phyloP scores from a whole-genome alignment of 2,329 filamentous ascomycete genomes.

The Didymella exigua region DNA sequence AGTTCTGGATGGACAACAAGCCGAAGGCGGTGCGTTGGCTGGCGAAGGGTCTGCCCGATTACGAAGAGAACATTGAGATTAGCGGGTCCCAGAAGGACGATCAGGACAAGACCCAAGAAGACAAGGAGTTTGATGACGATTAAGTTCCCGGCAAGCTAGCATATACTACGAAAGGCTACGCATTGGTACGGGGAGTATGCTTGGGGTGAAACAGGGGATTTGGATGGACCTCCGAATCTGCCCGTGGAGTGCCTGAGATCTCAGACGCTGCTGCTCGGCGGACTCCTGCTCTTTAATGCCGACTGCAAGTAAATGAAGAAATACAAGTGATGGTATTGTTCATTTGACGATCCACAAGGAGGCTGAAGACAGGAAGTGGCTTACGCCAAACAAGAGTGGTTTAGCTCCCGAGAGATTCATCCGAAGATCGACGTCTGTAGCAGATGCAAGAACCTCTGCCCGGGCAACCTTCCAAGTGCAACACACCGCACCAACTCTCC shows the following conservation, averaged over 20 bases:
- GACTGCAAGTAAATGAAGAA: neutral
- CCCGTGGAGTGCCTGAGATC: constrained; percentile 1
- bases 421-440: constrained; percentile 12
- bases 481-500: neutral
- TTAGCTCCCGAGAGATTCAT: constrained; percentile 3
- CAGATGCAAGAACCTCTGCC: constrained; percentile 1
- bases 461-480: constrained; percentile 1
- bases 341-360: neutral
- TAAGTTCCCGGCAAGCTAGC: constrained; percentile 10
- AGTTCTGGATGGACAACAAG: constrained; percentile 44
- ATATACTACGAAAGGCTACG: neutral
- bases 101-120: constrained; percentile 25
- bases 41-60: constrained; percentile 27
- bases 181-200: neutral
- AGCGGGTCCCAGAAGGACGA: constrained; percentile 11
- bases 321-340: neutral
- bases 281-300: neutral
- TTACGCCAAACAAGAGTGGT: constrained; percentile 2
- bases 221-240: neutral
- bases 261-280: neutral
- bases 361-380: neutral
- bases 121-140: constrained; percentile 21
- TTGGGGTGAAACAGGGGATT: constrained; percentile 14
- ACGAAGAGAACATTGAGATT: constrained; percentile 23
- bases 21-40: constrained; percentile 36